Base-by-base conservation (phyloP, 805 yeast genomes). In the Candida ulmi region DNA sequence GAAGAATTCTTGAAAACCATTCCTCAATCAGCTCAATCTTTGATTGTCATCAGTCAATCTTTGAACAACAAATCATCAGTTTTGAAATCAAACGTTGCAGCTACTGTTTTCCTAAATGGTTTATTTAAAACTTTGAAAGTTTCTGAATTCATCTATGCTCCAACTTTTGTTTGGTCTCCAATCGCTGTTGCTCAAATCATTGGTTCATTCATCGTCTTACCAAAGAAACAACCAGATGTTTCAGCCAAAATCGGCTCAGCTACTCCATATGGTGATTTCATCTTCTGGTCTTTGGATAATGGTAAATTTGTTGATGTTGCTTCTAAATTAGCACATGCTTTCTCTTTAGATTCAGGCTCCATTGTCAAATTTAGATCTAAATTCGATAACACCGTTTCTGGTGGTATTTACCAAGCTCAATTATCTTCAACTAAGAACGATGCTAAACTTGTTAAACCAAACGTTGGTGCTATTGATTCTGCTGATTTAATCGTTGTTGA, bases 321-420 rank as follows among this genome's bases (percentile, higher is more conserved):
- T 13, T 71, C 80, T 21, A 76, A 74, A 50, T 62, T 87, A 45
- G 83, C 88, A 0, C 83, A 80, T 44, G 69, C 86, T 17, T 69
- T 83, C 49, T 79, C 95, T 2, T 68, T 83, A 54, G 82, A 76
- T 50, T 74, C 74, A 42, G 56, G 69, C 37, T 66, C 75, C 41
- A 54, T 62, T 31, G 72, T 83, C 41, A 62, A 72, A 38, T 72
- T 76, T 58, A 71, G 83, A 58, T 72, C 83, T 37, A 76, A 75
- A 54, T 87, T 68, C 52, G 95, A 91, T 60, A 88, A 86, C 59
- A 57, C 70, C 28, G 66, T 77, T 13, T 75, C 74, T 37, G 91
- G 90, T 27, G 97, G 97, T 45, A 57, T 76, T 8, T 79, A 80
- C 58, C 86, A 83, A 60, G 73, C 88, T 29, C 85, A 82, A 54